Base-by-base conservation (phyloP, 306 rosid species). In the Ceratonia siliqua region DNA sequence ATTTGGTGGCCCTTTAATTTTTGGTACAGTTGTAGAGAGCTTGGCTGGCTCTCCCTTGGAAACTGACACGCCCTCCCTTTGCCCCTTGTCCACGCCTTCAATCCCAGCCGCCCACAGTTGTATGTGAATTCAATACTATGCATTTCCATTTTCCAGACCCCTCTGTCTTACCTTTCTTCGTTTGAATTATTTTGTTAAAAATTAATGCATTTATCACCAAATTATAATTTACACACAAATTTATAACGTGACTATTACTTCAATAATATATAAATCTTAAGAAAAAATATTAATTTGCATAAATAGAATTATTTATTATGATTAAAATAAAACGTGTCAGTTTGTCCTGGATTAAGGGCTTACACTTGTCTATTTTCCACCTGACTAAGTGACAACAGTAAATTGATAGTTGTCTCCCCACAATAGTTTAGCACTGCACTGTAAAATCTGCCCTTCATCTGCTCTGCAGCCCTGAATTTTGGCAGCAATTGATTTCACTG, bases 71-170 rank as follows among this genome's bases (percentile, higher is more conserved):
- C 14, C n/a, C 5, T 5, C 3, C 24, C 28, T 1, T 0, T 2
- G 1, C 6, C 54, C 3, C 22, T 4, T 4, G 54, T 17, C 32
- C 62, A 55, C 35, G 18, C 32, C 32, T 12, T 22, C 22, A 48
- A 2, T 1, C 4, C 20, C 45, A 41, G 58, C 17, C 77, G 78
- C 71, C 70, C 78, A 62, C 62, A 8, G 70, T 25, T 1, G 32
- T n/a, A n/a, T n/a, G n/a, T n/a, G n/a, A n/a, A n/a, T n/a, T n/a
- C n/a, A n/a, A n/a, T n/a, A n/a, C n/a, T n/a, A n/a, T n/a, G n/a
- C n/a, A n/a, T n/a, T n/a, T n/a, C n/a, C n/a, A n/a, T n/a, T n/a
- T n/a, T n/a, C n/a, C n/a, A n/a, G n/a, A n/a, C n/a, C n/a, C n/a
- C n/a, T n/a, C n/a, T n/a, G n/a, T n/a, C n/a, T n/a, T n/a, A n/a